These are phyloP conservation scores for Euphorbia lathyris DNA, from an alignment of 345 rosid genomes.

Conservation along the genomic window DNA sequence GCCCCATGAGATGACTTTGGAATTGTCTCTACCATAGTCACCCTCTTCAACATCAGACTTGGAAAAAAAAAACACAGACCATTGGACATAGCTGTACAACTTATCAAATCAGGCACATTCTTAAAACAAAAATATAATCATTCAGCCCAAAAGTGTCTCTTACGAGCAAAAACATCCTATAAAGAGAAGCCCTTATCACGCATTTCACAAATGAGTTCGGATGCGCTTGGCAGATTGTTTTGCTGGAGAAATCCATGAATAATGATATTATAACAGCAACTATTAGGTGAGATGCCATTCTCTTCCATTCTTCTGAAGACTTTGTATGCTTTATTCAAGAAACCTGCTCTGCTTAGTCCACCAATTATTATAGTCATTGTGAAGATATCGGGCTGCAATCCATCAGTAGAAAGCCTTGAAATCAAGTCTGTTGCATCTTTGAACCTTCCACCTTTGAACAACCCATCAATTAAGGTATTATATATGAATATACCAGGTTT, in stretches of 20 bases:
- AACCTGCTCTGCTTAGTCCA: background rate
- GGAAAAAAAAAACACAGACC: too few relatives aligned
- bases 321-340: conserved; percentile 15
- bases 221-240: background rate
- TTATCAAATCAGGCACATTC: too few relatives aligned
- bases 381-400: background rate
- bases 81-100: too few relatives aligned
- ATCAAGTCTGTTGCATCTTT: background rate
- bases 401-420: background rate
- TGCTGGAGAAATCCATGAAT: conserved; percentile 15
- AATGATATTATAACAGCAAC: conserved; percentile 7
- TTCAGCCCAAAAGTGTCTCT: too few relatives aligned
- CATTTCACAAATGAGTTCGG: background rate
- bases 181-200: background rate
- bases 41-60: too few relatives aligned
- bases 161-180: too few relatives aligned
- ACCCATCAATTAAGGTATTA: background rate
- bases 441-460: background rate
- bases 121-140: too few relatives aligned
- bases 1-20: too few relatives aligned
- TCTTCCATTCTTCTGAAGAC: conserved; percentile 20
- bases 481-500: background rate
- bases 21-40: too few relatives aligned
- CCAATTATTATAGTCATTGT: background rate
- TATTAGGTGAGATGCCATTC: background rate